Percentiles rank a stretch among this genome's conserved stretches.
Conservation (phyloP, 768 basidiomycete species). For the Cystofilobasidium capitatum region DNA sequence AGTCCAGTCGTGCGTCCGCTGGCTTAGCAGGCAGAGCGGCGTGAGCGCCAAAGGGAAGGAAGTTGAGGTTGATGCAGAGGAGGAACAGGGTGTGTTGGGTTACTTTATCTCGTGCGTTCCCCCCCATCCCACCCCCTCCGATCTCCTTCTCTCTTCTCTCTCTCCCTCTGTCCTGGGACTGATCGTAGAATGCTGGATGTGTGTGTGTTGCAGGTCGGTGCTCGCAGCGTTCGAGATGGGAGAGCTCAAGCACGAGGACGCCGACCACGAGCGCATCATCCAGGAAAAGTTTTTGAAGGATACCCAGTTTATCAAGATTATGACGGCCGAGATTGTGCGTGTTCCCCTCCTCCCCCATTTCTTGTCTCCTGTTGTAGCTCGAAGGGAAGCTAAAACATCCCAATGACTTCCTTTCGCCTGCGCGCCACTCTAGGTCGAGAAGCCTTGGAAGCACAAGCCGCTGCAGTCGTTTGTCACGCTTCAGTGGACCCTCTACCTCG, state of each 20-base stretch:
- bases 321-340: constrained; percentile 25
- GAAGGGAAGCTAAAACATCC: constrained; percentile 22
- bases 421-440: constrained; percentile 21
- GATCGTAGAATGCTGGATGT: too few relatives aligned
- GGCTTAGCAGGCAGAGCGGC: constrained; percentile 46
- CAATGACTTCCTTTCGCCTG: constrained; percentile 37
- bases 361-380: constrained; percentile 24
- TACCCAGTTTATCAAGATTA: constrained; percentile 25
- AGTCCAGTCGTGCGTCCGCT: constrained; percentile 56
- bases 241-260: constrained; percentile 14
- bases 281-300: constrained; percentile 26
- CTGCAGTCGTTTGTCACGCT: constrained; percentile 66
- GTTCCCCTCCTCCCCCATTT: constrained; percentile 41
- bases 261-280: constrained; percentile 17
- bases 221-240: constrained; percentile 24
- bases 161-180: too few relatives aligned
- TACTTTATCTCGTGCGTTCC: constrained; percentile 29
- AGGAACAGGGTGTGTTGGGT: constrained; percentile 28
- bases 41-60: neutral
- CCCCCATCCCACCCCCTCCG: neutral
- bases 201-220: constrained; percentile 26
- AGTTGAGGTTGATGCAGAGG: constrained; percentile 25
- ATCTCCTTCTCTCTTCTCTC: neutral
- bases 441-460: constrained; percentile 56
- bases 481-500: constrained; percentile 79